Conservation (phyloP, 2,329 filamentous ascomycete species). For the Monilinia fructigena region DNA sequence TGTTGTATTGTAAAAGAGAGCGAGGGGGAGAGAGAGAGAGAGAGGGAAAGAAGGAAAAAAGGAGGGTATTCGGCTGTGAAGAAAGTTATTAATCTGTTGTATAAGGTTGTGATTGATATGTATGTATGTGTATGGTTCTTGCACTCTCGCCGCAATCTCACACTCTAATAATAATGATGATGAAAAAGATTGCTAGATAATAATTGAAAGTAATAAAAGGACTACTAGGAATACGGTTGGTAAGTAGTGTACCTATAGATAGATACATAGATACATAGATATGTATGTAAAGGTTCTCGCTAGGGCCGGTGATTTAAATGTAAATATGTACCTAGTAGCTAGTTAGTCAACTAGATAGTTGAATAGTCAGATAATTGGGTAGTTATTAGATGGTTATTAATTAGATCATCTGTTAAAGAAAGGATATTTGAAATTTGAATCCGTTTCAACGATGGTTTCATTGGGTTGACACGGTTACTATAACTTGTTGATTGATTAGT, state of each 20-base stretch:
- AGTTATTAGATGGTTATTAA: too few relatives aligned
- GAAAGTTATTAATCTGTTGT: not conserved
- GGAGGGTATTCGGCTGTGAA: constrained; percentile 7
- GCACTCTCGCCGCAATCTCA: too few relatives aligned
- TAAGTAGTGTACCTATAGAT: not conserved
- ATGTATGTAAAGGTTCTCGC: constrained; percentile 22
- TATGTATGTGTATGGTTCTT: not conserved
- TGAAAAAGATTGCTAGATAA: too few relatives aligned
- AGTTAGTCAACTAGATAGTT: constrained; percentile 3
- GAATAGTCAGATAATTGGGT: not conserved
- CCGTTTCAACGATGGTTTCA: constrained; percentile 2
- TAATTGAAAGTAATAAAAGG: not conserved
- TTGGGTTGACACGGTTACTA: not conserved
- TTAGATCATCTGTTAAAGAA: constrained; percentile 5
- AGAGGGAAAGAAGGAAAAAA: too few relatives aligned
- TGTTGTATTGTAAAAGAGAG: constrained; percentile 13
- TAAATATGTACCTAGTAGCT: not conserved
- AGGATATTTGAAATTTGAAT: not conserved
- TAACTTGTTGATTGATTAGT: not conserved
- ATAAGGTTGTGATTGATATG: constrained; percentile 10
- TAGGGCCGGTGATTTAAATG: constrained; percentile 16
- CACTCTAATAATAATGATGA: too few relatives aligned
- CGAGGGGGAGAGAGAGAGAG: too few relatives aligned
- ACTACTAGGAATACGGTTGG: not conserved
- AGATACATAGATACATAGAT: too few relatives aligned